Base-by-base conservation (phyloP, 345 rosid species). In the Lumnitzera littorea region DNA sequence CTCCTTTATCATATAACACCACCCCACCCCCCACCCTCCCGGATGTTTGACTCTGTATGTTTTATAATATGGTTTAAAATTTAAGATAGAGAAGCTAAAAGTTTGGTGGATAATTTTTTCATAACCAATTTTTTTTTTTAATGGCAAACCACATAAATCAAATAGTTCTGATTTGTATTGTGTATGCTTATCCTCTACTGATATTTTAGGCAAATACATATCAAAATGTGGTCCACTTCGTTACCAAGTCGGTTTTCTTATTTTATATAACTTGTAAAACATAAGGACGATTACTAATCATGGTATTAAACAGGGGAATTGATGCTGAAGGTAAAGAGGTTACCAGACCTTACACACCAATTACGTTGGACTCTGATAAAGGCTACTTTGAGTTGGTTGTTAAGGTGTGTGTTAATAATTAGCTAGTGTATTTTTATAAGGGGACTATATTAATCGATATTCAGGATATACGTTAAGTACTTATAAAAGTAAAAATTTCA, bases 281-380 rank as follows among this genome's bases (percentile, higher is more conserved):
- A 17, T 50, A 1, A 48, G 56, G 23, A 14, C 13, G 11, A 0
- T 11, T 29, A 12, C 16, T 24, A 17, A n/a, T 6, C 11, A 23
- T 55, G 24, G 15, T 17, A 31, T 62, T 63, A 36, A 54, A 58
- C 74, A 76, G 83, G 64, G 83, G 83, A 16, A 69, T 51, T 67
- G 81, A 81, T 53, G 62, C 69, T 48, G 61, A 66, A 43, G 80
- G 78, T 29, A 58, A 67, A 53, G 78, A 78, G 50, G 79, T 82
- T 46, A 68, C 51, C n/a, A 74, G 77, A 53, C 81, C 86, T 11
- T 82, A 82, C 43, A 78, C 81, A 2, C 86, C 86, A 48, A 70
- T 75, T 51, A 78, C 86, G 24, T 51, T 76, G 67, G 81, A 82
- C 62, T 76, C 81, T 24, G 83, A 82, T 68, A 47, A 62, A 29